Evolutionary conservation across 441 rosid species (phyloP).

Genomic region (Arabidopsis lyrata): DNA sequence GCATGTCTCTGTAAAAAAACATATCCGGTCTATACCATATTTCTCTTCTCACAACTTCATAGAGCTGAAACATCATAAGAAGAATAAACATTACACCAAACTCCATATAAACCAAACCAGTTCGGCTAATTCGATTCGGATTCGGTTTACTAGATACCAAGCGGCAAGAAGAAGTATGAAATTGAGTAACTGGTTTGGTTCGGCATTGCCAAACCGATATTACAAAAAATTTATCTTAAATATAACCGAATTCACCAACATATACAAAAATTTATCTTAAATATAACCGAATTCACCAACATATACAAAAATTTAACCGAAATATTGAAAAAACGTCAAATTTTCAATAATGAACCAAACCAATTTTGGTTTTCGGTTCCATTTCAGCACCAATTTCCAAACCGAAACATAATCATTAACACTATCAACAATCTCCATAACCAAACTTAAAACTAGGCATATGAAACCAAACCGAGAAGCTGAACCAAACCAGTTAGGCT

Average conservation of each 20-base stretch:
- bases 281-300: neutral
- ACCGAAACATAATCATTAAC: too few species aligned
- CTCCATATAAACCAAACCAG: neutral
- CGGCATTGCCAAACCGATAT: neutral
- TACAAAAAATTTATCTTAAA: neutral
- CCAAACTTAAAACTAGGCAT: too few species aligned
- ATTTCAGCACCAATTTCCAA: too few species aligned
- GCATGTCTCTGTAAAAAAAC: conserved; percentile 93
- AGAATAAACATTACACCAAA: neutral
- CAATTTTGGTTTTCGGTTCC: neutral
- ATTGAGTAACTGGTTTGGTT: neutral
- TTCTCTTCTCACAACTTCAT: conserved; percentile 83
- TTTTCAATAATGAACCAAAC: neutral
- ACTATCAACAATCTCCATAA: too few species aligned
- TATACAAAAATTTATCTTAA: too few species aligned
- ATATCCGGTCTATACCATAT: conserved; percentile 96
- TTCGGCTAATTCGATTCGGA: neutral
- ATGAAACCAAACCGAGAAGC: too few species aligned
- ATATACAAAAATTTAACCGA: neutral
- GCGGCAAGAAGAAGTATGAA: neutral
- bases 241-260: too few species aligned
- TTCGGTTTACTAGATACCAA: neutral
- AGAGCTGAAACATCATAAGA: conserved; percentile 59
- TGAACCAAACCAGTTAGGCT: too few species aligned
- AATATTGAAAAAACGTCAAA: neutral